phyloP scores from a whole-genome alignment of 768 basidiomycete genomes.

The Austroboletus eburneus region DNA sequence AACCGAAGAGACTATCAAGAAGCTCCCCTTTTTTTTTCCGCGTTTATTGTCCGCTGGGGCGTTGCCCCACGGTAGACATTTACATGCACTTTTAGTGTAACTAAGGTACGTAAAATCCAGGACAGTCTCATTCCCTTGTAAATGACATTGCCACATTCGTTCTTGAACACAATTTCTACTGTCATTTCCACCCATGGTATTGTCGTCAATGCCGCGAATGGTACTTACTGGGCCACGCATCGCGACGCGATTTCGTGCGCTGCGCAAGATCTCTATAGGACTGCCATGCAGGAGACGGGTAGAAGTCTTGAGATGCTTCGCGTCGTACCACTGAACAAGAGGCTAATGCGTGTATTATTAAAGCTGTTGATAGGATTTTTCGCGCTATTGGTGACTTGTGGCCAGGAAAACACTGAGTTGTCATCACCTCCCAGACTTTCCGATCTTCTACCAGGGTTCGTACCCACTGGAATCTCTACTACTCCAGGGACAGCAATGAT shows the following conservation, averaged over 20 bases:
- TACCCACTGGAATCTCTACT: slow-evolving; percentile 24
- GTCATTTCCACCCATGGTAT: slow-evolving; percentile 61
- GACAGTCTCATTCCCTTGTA: slow-evolving; percentile 44
- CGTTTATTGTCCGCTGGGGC: no score
- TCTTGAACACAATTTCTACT: slow-evolving; percentile 53
- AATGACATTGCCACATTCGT: slow-evolving; percentile 60
- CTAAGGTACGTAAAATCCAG: no score
- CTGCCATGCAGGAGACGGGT: slow-evolving; percentile 36
- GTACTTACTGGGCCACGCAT: slow-evolving; percentile 67
- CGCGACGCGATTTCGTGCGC: slow-evolving; percentile 56
- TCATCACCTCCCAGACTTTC: slow-evolving; percentile 17
- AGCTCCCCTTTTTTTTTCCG: slow-evolving; percentile 50
- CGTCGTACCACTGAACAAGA: slow-evolving; percentile 56
- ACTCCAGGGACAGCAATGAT: slow-evolving; percentile 8
- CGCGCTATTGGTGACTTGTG: slow-evolving; percentile 40
- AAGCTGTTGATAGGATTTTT: slow-evolving; percentile 58
- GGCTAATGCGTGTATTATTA: slow-evolving; percentile 58
- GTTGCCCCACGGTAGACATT: no score
- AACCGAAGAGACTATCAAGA: slow-evolving; percentile 9
- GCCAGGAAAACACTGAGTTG: slow-evolving; percentile 3
- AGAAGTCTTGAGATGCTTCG: slow-evolving; percentile 42
- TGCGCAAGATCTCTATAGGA: slow-evolving; percentile 49
- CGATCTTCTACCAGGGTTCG: slow-evolving; percentile 28
- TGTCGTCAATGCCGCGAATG: slow-evolving; percentile 54
- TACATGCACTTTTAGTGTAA: no score